Evolutionary conservation across 345 rosid species (phyloP), one percentile per base, ranked within the genome.

Genomic region (Fremontodendron californicum): DNA sequence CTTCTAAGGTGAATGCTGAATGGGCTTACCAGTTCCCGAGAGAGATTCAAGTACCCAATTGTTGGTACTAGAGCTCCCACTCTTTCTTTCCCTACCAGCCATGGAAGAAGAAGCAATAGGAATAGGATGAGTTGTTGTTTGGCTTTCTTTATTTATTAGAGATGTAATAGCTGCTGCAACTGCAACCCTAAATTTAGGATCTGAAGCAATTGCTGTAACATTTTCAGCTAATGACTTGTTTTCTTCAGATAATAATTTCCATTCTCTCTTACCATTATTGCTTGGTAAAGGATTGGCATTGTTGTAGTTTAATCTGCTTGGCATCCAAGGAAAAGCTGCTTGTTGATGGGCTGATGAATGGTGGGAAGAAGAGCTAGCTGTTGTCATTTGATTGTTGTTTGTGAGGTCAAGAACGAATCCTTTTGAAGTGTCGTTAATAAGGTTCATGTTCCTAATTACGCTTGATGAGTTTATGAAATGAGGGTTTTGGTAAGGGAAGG

Each of bases 151-250:
- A 52, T 79, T 84, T 27, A 83, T 81, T 3, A 87, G 75, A n/a
- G 90, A 88, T 18, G 89, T 72, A 40, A 86, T 79, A 23, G 89
- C 88, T 42, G 91, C 89, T 48, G 88, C 91, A 40, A 84, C 88
- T 37, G 91, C 88, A 74, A 80, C 85, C 85, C 86, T 86, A 80
- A 88, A 90, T 73, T 88, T 84, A 11, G 89, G 90, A 83, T 90
- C 89, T 16, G 85, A 82, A 35, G 89, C 86, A n/a, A 85, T 82
- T 16, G 87, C 77, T 15, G 77, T 84, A 11, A 83, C 84, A 37
- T 78, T 85, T n/a, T 74, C 83, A 12, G 77, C n/a, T n/a, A n/a
- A n/a, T n/a, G n/a, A n/a, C n/a, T n/a, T n/a, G n/a, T n/a, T n/a
- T n/a, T n/a, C n/a, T n/a, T n/a, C n/a, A n/a, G n/a, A n/a, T n/a